A percentile compares a stretch with the other conserved stretches of the same genome.
Evolutionary conservation across 352 stramenopile species (phyloP).

Genomic region (Phytophthora capsici): DNA sequence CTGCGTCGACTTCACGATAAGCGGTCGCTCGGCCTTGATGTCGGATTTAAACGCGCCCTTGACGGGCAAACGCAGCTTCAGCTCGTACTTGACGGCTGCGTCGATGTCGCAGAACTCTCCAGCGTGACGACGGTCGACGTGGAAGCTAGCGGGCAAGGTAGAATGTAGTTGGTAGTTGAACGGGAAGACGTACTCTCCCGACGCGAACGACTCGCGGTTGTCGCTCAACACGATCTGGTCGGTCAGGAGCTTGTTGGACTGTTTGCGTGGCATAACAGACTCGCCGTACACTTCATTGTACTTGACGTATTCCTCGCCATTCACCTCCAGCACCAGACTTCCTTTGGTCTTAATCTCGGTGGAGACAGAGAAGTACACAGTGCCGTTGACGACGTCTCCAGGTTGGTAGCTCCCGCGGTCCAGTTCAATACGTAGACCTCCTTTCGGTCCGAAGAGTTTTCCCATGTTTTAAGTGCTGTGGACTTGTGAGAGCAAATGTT

Average conservation of each 20-base stretch:
- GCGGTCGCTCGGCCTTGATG: slow-evolving; percentile 16
- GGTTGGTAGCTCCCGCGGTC: slow-evolving; percentile 27
- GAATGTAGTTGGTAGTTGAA: slow-evolving; percentile 34
- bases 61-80: slow-evolving; percentile 32
- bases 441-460: slow-evolving; percentile 35
- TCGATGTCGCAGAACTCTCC: slow-evolving; percentile 36
- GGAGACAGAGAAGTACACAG: slow-evolving; percentile 32
- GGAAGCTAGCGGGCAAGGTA: slow-evolving; percentile 27
- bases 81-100: slow-evolving; percentile 31
- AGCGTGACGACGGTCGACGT: slow-evolving; percentile 22
- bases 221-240: slow-evolving; percentile 49
- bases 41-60: slow-evolving; percentile 28
- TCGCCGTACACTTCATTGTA: slow-evolving; percentile 39
- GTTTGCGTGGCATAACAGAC: slow-evolving; percentile 11
- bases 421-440: slow-evolving; percentile 31
- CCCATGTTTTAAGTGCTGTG: slow-evolving; percentile 12
- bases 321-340: slow-evolving; percentile 29
- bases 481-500: slow-evolving; percentile 13
- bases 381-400: slow-evolving; percentile 33
- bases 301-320: slow-evolving; percentile 36
- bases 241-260: slow-evolving; percentile 15
- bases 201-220: slow-evolving; percentile 49
- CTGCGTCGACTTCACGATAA: slow-evolving; percentile 15
- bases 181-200: slow-evolving; percentile 44
- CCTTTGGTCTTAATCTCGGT: slow-evolving; percentile 36